Base-by-base conservation (phyloP, 768 basidiomycete genomes). In the Kwoniella europaea region DNA sequence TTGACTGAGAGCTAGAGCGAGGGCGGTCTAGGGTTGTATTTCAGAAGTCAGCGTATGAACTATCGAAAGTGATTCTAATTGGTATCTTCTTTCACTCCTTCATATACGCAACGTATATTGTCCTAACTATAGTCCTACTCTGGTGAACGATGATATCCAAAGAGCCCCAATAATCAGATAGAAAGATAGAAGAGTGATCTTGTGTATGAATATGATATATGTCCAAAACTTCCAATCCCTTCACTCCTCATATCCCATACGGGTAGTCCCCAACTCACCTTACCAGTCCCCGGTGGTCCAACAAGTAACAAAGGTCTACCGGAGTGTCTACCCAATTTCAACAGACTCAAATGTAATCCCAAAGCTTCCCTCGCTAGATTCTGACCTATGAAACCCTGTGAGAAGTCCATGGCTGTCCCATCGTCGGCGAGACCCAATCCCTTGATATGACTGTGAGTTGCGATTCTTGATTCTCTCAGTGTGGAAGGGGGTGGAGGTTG, bases 221-320 rank as follows among this genome's bases (percentile, higher is more conserved):
- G 4, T 27, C 27, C 27, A 27, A 2, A 27, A 3, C 27, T 3
- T 27, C 35, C 35, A 35, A 35, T 35, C 35, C 35, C 0, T 35
- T 35, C 7, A 35, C 35, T 35, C 35, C 35, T 35, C 35, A 35
- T 35, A 35, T 35, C 35, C 35, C 35, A 35, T 6, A 35, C 0
- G 35, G 35, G 35, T 1, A 35, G 35, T 35, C 35, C 35, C 35
- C 55, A 42, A 71, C 82, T 67, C 74, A 81, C 82, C 72, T 99
- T 99, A 12, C 97, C 96, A 3, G 97, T 99, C 16, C 97, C 95
- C 1, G 97, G 97, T 22, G 93, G 93, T 66, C 97, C 97, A 27
- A 92, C 96, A 46, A 98, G 88, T 53, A 98, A 85, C 52, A 98
- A 86, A 0, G 94, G 94, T 68, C 95, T 89, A 24, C 97, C 97